phyloP scores from a whole-genome alignment of 139 green algal genomes.

The Chlamydomonas urium region DNA sequence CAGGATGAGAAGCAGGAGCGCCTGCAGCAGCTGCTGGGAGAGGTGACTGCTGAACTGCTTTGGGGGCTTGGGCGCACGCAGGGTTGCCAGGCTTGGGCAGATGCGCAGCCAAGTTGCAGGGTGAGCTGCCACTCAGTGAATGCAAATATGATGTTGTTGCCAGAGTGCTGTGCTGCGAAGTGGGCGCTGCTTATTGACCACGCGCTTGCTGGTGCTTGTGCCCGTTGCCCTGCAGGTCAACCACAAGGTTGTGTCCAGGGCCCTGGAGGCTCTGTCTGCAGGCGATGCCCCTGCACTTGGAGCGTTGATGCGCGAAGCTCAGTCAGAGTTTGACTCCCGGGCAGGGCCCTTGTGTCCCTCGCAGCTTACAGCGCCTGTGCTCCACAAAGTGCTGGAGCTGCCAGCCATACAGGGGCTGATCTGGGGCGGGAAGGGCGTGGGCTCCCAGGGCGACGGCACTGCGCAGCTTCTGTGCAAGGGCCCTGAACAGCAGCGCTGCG shows the following conservation, averaged over 20 bases:
- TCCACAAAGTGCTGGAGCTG: constrained; percentile 59
- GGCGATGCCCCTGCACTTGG: constrained; percentile 42
- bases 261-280: constrained; percentile 35
- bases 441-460: constrained; percentile 65
- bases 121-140: no score
- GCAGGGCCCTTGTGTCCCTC: constrained; percentile 53
- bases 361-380: constrained; percentile 57
- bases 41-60: no score
- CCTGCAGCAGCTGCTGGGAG: constrained; percentile 54
- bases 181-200: no score
- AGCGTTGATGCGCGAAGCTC: constrained; percentile 53
- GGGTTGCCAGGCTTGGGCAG: background rate
- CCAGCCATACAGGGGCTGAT: constrained; percentile 43
- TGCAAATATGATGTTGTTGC: no score
- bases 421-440: constrained; percentile 70
- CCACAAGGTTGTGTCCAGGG: constrained; percentile 5
- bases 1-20: constrained; percentile 22
- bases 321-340: constrained; percentile 51
- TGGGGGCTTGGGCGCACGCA: background rate
- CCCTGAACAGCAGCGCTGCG: background rate
- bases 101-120: no score
- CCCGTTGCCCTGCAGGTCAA: constrained; percentile 36
- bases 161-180: no score
- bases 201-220: no score
- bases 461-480: constrained; percentile 64